A percentile compares a stretch with the other conserved stretches of the same genome.
Evolutionary conservation across 768 basidiomycete species (phyloP).

Genomic region (Russula ochroleuca): DNA sequence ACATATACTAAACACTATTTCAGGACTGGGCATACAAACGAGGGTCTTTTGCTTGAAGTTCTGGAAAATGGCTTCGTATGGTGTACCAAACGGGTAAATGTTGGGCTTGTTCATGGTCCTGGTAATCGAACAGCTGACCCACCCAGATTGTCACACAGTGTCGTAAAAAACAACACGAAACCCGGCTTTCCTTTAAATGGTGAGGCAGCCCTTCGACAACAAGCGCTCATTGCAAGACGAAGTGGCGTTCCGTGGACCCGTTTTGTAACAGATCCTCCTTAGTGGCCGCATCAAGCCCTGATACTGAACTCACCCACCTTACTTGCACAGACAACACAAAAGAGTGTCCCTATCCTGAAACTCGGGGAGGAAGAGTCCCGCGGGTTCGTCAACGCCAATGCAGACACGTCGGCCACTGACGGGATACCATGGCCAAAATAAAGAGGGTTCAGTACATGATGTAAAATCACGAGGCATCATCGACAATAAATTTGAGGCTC

Average conservation of each 20-base stretch:
- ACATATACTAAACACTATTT: not conserved
- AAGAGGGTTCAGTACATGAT: constrained; percentile 42
- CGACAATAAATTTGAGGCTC: constrained; percentile 69
- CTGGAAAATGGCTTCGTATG: constrained; percentile 93
- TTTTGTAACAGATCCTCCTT: constrained; percentile 51
- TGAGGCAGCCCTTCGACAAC: not conserved
- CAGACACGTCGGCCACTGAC: constrained; percentile 7
- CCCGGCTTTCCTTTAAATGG: constrained; percentile 69
- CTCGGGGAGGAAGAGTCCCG: constrained; percentile 3
- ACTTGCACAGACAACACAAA: constrained; percentile 99
- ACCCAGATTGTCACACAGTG: constrained; percentile 38
- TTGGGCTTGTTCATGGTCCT: constrained; percentile 98
- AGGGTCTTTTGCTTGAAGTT: constrained; percentile 77
- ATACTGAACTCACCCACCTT: constrained; percentile 58
- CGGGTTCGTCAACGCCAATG: not conserved
- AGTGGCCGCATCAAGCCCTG: not conserved
- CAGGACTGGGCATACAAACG: constrained; percentile 55
- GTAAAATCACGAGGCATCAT: constrained; percentile 49
- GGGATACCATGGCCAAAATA: not conserved
- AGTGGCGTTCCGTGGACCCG: constrained; percentile 97
- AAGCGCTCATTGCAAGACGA: constrained; percentile 72
- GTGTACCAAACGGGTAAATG: constrained; percentile 94
- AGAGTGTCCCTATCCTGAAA: constrained; percentile 72
- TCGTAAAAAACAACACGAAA: constrained; percentile 90
- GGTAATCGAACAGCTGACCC: constrained; percentile 96